Base-by-base conservation (phyloP, 129 eudicot genomes). In the Apium graveolens region DNA sequence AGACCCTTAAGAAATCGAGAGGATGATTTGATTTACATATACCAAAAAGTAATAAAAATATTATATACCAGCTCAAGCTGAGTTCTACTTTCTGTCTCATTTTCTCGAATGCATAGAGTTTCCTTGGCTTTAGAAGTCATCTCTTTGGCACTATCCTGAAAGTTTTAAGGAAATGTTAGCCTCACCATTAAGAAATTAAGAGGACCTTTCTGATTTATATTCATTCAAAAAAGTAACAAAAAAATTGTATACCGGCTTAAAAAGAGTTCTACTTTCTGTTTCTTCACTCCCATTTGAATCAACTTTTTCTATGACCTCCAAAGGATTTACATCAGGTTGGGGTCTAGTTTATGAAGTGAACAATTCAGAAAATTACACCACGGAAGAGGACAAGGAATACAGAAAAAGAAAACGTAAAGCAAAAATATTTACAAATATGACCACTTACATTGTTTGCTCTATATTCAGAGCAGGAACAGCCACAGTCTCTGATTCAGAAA, bases 381-480 rank as follows among this genome's bases (percentile, higher is more conserved):
- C 4, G 32, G 34, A n/a, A 43, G 60, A 74, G n/a, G 44, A 35
- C 43, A 17, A 37, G 37, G 5, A 34, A 69, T 24, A 44, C 72
- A 14, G 32, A 0, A 3, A 9, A 70, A 34, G 37, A 2, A 53
- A 32, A 42, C 32, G 18, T 62, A 9, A 60, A 1, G 5, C 17
- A 12, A 18, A 73, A 46, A 62, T 43, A 3, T 34, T 46, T 7
- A 31, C 6, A 48, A 3, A 32, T 21, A 39, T 34, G 79, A 75
- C 55, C 75, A 73, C 83, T 79, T 70, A 91, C 96, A 80, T 85
- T 79, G 69, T 80, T 78, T 77, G 66, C 72, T 73, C 86, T 70
- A 81, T 75, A 71, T 80, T 81, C 44, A 81, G 46, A 43, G 43
- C 46, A 73, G 71, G 57, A 76, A 70, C 63, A 43, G 82, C 57